A percentile compares a stretch with the other conserved stretches of the same genome.
These are phyloP conservation scores for Laburnicola sp. DNA, from an alignment of 2,329 filamentous ascomycete genomes.

Conservation along the genomic window DNA sequence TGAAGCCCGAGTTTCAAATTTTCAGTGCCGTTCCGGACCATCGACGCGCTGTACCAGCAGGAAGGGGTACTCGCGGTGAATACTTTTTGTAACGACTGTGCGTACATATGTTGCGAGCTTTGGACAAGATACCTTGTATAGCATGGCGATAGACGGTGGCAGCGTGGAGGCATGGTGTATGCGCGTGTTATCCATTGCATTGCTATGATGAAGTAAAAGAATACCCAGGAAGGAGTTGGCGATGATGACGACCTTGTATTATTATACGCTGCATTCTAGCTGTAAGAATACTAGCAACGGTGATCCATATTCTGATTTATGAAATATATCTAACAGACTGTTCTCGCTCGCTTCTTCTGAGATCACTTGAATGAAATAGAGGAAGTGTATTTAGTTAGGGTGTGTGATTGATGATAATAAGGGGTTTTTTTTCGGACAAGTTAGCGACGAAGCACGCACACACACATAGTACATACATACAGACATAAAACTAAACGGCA, in stretches of 20 bases:
- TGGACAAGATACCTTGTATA: conserved; percentile 17
- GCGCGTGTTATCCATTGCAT: conserved; percentile 16
- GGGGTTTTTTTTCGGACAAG: no score
- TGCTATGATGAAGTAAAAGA: conserved; percentile 17
- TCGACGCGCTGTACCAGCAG: conserved; percentile 76
- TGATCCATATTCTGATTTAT: background rate
- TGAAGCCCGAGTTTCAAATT: conserved; percentile 89
- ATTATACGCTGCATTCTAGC: conserved; percentile 8
- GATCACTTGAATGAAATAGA: no score
- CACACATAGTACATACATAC: background rate
- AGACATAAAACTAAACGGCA: background rate
- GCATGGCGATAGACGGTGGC: conserved; percentile 20
- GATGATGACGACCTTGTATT: conserved; percentile 12
- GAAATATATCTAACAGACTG: no score
- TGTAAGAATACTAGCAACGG: conserved; percentile 15
- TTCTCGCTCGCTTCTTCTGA: no score
- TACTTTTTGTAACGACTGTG: conserved; percentile 52
- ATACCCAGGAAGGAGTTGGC: conserved; percentile 17
- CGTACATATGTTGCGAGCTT: conserved; percentile 12
- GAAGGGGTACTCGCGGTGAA: conserved; percentile 53
- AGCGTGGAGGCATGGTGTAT: conserved; percentile 7
- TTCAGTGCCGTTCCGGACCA: conserved; percentile 89
- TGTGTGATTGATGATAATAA: no score
- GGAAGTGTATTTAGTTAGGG: no score
- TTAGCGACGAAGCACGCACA: no score